Percentiles rank a stretch among this genome's conserved stretches.
phyloP scores from a whole-genome alignment of 352 stramenopile genomes.

The Pythium monospermum region DNA sequence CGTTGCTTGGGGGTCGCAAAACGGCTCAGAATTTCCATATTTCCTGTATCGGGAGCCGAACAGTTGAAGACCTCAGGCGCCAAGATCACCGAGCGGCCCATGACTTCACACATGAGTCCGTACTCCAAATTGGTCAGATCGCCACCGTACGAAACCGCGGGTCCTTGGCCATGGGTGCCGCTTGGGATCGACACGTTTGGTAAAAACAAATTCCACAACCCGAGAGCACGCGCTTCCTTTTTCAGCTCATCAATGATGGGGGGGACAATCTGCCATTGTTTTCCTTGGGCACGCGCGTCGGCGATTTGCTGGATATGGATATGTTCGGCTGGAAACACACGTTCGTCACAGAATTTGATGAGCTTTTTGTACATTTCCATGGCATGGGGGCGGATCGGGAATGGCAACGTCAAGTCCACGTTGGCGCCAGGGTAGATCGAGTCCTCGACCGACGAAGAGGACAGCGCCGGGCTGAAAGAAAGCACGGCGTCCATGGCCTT shows the following conservation, averaged over 20 bases:
- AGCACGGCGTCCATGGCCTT: conserved; percentile 64
- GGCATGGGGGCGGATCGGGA: conserved; percentile 75
- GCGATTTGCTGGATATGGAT: conserved; percentile 77
- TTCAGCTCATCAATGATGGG: conserved; percentile 90
- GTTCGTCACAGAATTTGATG: conserved; percentile 81
- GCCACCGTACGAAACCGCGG: conserved; percentile 53
- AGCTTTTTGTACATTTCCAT: conserved; percentile 81
- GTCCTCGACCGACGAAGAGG: conserved; percentile 19
- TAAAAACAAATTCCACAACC: conserved; percentile 97
- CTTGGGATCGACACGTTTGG: conserved; percentile 51
- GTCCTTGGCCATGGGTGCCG: conserved; percentile 36
- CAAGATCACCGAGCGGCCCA: conserved; percentile 88
- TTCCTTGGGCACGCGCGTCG: conserved; percentile 39
- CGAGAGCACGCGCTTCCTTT: conserved; percentile 80
- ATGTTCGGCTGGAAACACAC: conserved; percentile 89
- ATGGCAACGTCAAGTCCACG: conserved; percentile 53
- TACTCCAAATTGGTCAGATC: conserved; percentile 92
- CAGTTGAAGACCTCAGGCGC: conserved; percentile 96
- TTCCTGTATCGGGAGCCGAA: conserved; percentile 95
- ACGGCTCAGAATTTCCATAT: conserved; percentile 97
- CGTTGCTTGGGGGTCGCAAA: conserved; percentile 92
- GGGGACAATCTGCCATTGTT: conserved; percentile 82
- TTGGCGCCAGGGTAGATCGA: conserved; percentile 43
- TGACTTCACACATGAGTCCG: conserved; percentile 94
- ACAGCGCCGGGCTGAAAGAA: conserved; percentile 33